These are phyloP conservation scores for Phytophthora cajani DNA, from an alignment of 352 stramenopile genomes.

Conservation along the genomic window DNA sequence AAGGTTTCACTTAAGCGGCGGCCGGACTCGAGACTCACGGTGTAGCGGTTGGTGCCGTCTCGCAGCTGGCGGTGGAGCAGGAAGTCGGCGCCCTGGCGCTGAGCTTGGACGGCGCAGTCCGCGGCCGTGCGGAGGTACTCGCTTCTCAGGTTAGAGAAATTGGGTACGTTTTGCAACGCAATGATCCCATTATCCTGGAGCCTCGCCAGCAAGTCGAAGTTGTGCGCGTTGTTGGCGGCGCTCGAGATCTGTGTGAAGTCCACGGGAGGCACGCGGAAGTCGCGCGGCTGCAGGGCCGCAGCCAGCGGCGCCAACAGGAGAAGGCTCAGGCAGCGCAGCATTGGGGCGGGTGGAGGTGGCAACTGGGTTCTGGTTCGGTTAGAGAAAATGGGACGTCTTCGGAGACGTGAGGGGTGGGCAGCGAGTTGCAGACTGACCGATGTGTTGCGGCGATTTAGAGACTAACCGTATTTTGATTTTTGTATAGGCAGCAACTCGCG, in stretches of 20 bases:
- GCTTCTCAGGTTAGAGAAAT: constrained; percentile 53
- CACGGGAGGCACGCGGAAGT: constrained; percentile 61
- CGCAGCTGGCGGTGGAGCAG: constrained; percentile 68
- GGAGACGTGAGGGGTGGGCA: constrained; percentile 23
- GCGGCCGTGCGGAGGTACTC: constrained; percentile 68
- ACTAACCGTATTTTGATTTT: constrained; percentile 26
- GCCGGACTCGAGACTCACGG: constrained; percentile 72
- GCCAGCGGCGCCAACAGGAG: constrained; percentile 26
- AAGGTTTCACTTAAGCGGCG: constrained; percentile 42
- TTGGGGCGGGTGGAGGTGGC: not conserved
- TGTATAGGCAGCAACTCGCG: constrained; percentile 20
- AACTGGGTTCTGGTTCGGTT: not conserved
- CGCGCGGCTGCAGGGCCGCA: constrained; percentile 34
- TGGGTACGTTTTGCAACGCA: constrained; percentile 73
- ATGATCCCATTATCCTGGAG: constrained; percentile 80
- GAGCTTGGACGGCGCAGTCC: constrained; percentile 59
- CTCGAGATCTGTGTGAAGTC: constrained; percentile 61
- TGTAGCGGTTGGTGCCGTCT: constrained; percentile 79
- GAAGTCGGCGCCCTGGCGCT: constrained; percentile 63
- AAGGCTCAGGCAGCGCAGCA: constrained; percentile 29
- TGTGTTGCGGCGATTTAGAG: not conserved
- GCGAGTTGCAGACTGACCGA: constrained; percentile 31
- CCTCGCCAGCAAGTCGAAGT: constrained; percentile 49
- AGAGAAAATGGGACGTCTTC: constrained; percentile 12
- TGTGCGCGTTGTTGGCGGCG: constrained; percentile 35